phyloP scores from a whole-genome alignment of 192 early-diverging fungal genomes.

The Coemansia sp. region DNA sequence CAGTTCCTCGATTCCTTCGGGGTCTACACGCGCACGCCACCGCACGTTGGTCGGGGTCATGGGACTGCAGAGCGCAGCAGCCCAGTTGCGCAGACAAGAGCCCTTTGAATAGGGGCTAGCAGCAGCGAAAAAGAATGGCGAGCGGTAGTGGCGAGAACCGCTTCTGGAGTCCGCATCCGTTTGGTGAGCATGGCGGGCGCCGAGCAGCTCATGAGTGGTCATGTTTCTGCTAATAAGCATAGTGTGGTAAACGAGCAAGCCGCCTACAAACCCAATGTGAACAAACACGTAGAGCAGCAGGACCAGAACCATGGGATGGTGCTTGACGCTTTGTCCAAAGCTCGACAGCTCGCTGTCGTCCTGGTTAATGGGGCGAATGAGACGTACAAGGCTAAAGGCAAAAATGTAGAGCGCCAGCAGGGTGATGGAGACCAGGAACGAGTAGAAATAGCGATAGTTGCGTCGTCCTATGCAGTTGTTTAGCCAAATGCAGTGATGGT shows the following conservation, averaged over 20 bases:
- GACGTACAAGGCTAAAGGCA: constrained; percentile 57
- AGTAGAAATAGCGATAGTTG: constrained; percentile 80
- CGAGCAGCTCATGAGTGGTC: constrained; percentile 88
- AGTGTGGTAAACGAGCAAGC: constrained; percentile 73
- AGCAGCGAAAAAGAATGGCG: constrained; percentile 10
- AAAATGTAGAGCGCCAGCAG: constrained; percentile 61
- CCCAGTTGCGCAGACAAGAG: constrained; percentile 44
- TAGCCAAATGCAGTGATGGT: constrained; percentile 93
- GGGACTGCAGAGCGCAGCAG: constrained; percentile 33
- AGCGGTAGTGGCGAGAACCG: neutral
- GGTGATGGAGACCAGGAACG: constrained; percentile 62
- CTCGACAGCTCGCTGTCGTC: constrained; percentile 17
- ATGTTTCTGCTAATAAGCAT: constrained; percentile 65
- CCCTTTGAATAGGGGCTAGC: constrained; percentile 35
- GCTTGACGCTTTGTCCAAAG: constrained; percentile 40
- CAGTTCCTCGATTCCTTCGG: constrained; percentile 48
- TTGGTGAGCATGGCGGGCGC: constrained; percentile 13
- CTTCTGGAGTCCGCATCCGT: neutral
- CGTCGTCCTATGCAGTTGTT: constrained; percentile 86
- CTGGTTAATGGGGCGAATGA: constrained; percentile 47
- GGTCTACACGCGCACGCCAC: constrained; percentile 45
- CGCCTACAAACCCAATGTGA: constrained; percentile 57
- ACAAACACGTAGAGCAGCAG: constrained; percentile 63
- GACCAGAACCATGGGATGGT: constrained; percentile 53
- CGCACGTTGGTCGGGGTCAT: constrained; percentile 27